Base-by-base conservation (phyloP, 306 rosid species). In the Malus fusca region DNA sequence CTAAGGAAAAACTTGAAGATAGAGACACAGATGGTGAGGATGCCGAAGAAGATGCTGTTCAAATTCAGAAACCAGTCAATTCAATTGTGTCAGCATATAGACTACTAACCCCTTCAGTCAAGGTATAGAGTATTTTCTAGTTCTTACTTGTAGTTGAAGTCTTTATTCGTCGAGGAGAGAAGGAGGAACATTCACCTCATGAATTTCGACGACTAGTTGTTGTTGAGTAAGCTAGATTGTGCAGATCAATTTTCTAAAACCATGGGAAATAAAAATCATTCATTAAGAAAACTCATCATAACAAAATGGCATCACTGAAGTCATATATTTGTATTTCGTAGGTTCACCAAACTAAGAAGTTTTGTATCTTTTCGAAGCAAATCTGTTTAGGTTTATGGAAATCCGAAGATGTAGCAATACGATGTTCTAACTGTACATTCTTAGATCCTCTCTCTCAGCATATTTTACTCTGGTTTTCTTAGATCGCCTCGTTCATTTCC, bases 51-150 rank as follows among this genome's bases (percentile, higher is more conserved):
- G 69, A 59, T 75, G 37, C 75, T 44, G 48, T 75, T 55, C 86
- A 85, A 82, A 72, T 79, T 67, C 87, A 78, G 62, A 91, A 84
- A 64, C 93, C 98, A 44, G 91, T 88, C 43, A 81, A 91, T 74
- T 89, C 97, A 63, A 84, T 91, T 78, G 72, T 82, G 73, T 56
- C 78, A 33, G 98, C 96, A 48, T 93, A 86, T 78, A 87, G 78
- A 87, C 86, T 93, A 78, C 98, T 93, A 46, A 87, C 98, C 68
- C 96, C 98, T 79, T 90, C 96, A 62, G 88, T 92, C 4, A 92
- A 92, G 90, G 98, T 90, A 59, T 42, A 1, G 15, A 37, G 4
- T 42, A 14, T 40, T 65, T 72, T 22, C 18, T 58, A 6, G 35
- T 11, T 19, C 8, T 13, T 48, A 33, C 66, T 25, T 25, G 66